Percentiles rank a stretch among this genome's conserved stretches.
phyloP scores from a whole-genome alignment of 306 rosid genomes.

The Lathyrus aphaca region DNA sequence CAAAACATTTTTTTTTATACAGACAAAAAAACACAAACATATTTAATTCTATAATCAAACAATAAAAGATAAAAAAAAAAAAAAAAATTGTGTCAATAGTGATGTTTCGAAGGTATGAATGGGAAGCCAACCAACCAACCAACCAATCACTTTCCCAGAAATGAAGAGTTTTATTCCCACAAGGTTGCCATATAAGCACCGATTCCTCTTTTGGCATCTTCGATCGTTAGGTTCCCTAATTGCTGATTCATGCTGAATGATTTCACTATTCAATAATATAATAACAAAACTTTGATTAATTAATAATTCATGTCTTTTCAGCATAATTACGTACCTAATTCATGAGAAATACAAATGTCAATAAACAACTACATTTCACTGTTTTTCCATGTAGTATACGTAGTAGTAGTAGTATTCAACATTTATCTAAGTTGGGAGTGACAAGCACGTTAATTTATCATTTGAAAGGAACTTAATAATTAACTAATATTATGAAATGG shows the following conservation, averaged over 20 bases:
- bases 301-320: slow-evolving; percentile 51
- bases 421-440: not conserved
- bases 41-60: too few relatives aligned
- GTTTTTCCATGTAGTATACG: not conserved
- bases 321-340: slow-evolving; percentile 43
- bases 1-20: too few relatives aligned
- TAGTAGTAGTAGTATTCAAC: not conserved
- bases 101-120: slow-evolving; percentile 36
- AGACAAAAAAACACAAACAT: too few relatives aligned
- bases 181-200: slow-evolving; percentile 40
- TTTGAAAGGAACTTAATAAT: not conserved
- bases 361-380: slow-evolving; percentile 18
- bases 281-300: slow-evolving; percentile 22
- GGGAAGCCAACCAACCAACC: slow-evolving; percentile 20
- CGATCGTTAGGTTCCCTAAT: slow-evolving; percentile 26
- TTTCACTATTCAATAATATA: slow-evolving; percentile 22
- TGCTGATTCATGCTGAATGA: slow-evolving; percentile 8
- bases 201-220: slow-evolving; percentile 43
- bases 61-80: too few relatives aligned
- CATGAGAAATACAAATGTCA: slow-evolving; percentile 30
- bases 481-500: not conserved
- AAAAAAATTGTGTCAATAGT: not conserved
- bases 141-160: slow-evolving; percentile 42
- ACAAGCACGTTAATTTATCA: slow-evolving; percentile 6
- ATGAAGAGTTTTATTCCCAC: slow-evolving; percentile 21